These are phyloP conservation scores for Macrophomina pseudophaseolina DNA, from an alignment of 2,329 filamentous ascomycete species.

Conservation along the genomic window DNA sequence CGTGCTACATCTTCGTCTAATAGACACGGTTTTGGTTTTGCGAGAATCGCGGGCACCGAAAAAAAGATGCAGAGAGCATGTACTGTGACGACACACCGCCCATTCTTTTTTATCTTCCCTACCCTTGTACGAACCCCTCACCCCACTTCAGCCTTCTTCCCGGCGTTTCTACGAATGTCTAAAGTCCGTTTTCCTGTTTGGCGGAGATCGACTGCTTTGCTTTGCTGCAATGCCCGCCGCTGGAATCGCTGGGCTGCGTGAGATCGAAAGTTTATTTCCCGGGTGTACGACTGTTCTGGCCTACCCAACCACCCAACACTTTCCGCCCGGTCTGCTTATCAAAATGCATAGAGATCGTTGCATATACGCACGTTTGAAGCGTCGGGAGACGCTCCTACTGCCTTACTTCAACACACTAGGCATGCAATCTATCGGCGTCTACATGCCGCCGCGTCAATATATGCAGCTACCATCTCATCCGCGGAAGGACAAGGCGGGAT, in stretches of 20 bases:
- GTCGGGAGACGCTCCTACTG: neutral
- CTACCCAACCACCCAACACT: no score
- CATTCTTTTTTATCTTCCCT: neutral
- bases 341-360: no score
- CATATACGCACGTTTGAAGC: no score
- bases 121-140: neutral
- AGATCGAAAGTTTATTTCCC: neutral
- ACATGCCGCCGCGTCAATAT: neutral
- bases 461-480: neutral
- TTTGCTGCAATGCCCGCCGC: neutral
- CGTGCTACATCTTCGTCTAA: neutral
- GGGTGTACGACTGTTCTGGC: no score
- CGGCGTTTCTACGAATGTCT: neutral
- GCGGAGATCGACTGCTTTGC: no score
- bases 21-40: neutral
- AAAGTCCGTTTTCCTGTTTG: neutral
- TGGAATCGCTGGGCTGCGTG: neutral
- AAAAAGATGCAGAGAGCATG: neutral
- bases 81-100: slow-evolving; percentile 10
- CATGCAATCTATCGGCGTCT: neutral
- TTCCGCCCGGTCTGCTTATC: no score
- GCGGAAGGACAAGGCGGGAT: no score
- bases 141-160: neutral
- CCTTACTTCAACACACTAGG: neutral
- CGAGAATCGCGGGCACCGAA: neutral